Evolutionary conservation across 352 stramenopile genomes (phyloP), one percentile per base, ranked within the genome.

Genomic region (Phytophthora capsici): DNA sequence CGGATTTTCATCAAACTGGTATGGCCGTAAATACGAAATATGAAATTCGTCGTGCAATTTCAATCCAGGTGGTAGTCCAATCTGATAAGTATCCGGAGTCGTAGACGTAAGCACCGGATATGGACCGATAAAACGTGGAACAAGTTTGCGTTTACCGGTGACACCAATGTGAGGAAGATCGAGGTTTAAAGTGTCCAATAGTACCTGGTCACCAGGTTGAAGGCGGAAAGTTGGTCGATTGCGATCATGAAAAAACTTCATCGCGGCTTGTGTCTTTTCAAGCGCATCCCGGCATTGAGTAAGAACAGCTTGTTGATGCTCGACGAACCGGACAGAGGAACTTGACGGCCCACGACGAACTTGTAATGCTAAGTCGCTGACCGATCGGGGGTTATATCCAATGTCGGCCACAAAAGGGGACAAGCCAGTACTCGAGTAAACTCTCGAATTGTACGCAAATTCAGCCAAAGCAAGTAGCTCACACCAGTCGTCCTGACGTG

Each of bases 271-370:
- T 10, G 26, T 32, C 7, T 10, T 10, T 32, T 57, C 37, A 1
- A 65, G 57, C 4, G 26, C 17, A 10, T 58, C 57, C 52, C 54
- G 57, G 10, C 37, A 65, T 12, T 54, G 20, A n/a, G 22, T 14
- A 54, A 19, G 16, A 65, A 43, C 2, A 41, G n/a, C 20, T n/a
- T 58, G 17, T 12, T 66, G 48, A 0, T 13, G 10, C 2, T 66
- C 49, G 0, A 55, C 6, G 17, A 66, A 60, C 2, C 28, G 47
- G 19, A 38, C 48, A 2, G 38, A 40, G 6, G 22, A 12, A 7
- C n/a, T 16, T 13, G n/a, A 22, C 1, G 25, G 22, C 1, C 44
- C 2, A 4, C 25, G 17, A 7, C 16, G 22, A 30, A 20, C 10
- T 6, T 4, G 55, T 54, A 63, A 14, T 9, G 22, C 32, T 10